Percentiles rank a stretch among this genome's conserved stretches.
phyloP scores from a whole-genome alignment of 2,329 filamentous ascomycete genomes.

The Diaporthe sp. region DNA sequence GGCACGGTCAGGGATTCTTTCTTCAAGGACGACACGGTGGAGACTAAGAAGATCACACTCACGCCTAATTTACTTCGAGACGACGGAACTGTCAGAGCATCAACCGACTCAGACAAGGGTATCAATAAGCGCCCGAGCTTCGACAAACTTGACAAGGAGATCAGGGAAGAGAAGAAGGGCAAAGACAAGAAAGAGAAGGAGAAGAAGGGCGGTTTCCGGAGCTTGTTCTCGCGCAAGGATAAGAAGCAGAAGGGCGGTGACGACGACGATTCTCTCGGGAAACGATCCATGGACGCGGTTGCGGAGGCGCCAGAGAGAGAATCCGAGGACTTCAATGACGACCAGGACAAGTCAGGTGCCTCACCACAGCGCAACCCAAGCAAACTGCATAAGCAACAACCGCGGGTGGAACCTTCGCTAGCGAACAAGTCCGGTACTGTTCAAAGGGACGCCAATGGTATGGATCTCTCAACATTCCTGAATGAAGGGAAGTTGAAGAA shows the following conservation, averaged over 20 bases:
- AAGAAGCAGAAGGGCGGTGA: slow-evolving; percentile 70
- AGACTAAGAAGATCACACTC: slow-evolving; percentile 97
- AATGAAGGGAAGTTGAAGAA: slow-evolving; percentile 63
- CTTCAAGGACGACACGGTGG: slow-evolving; percentile 94
- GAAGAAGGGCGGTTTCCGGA: slow-evolving; percentile 71
- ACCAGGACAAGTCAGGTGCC: slow-evolving; percentile 32
- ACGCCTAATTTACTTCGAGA: slow-evolving; percentile 94
- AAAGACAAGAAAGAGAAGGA: slow-evolving; percentile 82
- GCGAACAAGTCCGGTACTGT: slow-evolving; percentile 55
- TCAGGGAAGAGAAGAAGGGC: slow-evolving; percentile 81
- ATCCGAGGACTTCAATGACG: slow-evolving; percentile 50
- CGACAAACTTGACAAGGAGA: slow-evolving; percentile 77
- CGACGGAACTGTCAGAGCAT: slow-evolving; percentile 70
- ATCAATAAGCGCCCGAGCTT: slow-evolving; percentile 75
- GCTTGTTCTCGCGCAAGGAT: slow-evolving; percentile 74
- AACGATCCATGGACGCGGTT: slow-evolving; percentile 71
- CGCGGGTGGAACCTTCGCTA: slow-evolving; percentile 63
- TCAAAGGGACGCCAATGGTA: slow-evolving; percentile 49
- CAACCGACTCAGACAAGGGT: slow-evolving; percentile 68
- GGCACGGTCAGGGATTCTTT: slow-evolving; percentile 94
- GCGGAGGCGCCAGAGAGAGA: slow-evolving; percentile 61
- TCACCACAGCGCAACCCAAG: slow-evolving; percentile 69
- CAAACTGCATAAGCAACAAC: slow-evolving; percentile 80
- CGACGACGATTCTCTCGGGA: slow-evolving; percentile 73
- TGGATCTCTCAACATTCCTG: slow-evolving; percentile 59